Conservation (phyloP, 495 filamentous ascomycete genomes). For the Cercophora sp. region DNA sequence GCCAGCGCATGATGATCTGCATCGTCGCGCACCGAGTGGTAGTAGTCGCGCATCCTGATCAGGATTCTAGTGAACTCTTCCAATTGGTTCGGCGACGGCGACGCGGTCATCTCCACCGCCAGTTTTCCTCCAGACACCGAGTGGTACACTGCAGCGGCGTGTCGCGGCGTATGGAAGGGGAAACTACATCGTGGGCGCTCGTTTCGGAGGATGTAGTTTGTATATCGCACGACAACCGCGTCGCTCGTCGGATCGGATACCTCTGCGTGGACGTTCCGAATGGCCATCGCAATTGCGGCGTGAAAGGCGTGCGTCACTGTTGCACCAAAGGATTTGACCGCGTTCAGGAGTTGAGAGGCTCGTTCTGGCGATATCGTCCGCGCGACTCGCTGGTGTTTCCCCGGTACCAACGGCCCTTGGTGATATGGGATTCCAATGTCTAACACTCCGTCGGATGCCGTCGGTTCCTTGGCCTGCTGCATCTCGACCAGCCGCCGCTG, state of each 20-base stretch:
- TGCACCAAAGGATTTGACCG: conserved; percentile 21
- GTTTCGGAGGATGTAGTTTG: conserved; percentile 33
- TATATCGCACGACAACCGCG: conserved; percentile 24
- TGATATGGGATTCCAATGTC: conserved; percentile 5
- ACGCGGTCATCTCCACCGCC: conserved; percentile 11
- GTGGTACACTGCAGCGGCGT: conserved; percentile 32
- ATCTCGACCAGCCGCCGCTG: not conserved
- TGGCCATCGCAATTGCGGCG: conserved; percentile 27
- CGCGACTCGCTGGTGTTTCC: conserved; percentile 18
- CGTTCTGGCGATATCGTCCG: conserved; percentile 8
- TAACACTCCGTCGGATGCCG: not conserved
- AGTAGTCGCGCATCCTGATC: not conserved
- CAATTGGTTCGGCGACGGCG: not conserved
- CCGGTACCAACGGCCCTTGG: not conserved
- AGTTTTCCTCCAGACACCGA: conserved; percentile 23
- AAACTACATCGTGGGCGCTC: conserved; percentile 21
- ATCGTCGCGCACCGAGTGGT: conserved; percentile 3
- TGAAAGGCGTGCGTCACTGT: conserved; percentile 36
- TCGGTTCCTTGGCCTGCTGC: not conserved
- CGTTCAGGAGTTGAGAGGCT: conserved; percentile 15
- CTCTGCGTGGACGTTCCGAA: conserved; percentile 25
- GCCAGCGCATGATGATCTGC: conserved; percentile 8
- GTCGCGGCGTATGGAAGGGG: conserved; percentile 25
- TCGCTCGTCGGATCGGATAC: too few relatives aligned
- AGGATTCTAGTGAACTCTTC: conserved; percentile 13